Base-by-base conservation (phyloP, 345 rosid genomes). In the Ceriops tagal region DNA sequence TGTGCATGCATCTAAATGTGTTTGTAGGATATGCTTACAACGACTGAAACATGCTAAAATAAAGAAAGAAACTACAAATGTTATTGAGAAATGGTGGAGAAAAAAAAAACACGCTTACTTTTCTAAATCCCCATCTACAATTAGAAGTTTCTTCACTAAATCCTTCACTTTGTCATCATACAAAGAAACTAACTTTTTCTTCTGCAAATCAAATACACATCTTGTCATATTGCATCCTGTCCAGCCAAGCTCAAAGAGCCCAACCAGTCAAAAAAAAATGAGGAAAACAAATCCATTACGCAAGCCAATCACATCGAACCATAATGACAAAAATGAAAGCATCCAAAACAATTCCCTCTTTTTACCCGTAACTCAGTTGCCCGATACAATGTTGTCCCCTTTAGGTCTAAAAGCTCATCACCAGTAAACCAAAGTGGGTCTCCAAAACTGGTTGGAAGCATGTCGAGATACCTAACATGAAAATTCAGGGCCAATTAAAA, bases 361-460 rank as follows among this genome's bases (percentile, higher is more conserved):
- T 51, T 51, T 57, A 86, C 98, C 98, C 87, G 96, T 82, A 93
- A 78, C 65, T 84, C 79, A 59, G 96, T 83, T 5, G 96, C 98
- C 7, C 81, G 89, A 72, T 83, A 77, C 75, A 93, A 83, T 26
- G 92, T 73, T 8, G 98, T 89, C 28, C 97, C 98, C 67, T 80
- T 84, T 21, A 93, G 86, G 84, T 87, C 91, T 64, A 74, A 70
- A 61, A 91, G 78, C 77, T 93, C 98, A 72, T 85, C 90, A 70
- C 85, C 87, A 1, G 83, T 83, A 80, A 91, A 91, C 98, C 98
- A 93, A 68, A 93, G 86, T 35, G 98, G 91, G 78, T 89, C 89
- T 70, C 86, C 85, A 64, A 89, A 91, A 19, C 84, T 79, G 68
- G 83, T 65, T 47, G 98, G 98, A 78, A 93, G 97, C 96, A 91